Percentiles rank a stretch among this genome's conserved stretches.
phyloP scores from a whole-genome alignment of 805 yeast genomes.

The Zygosaccharomyces siamensis region DNA sequence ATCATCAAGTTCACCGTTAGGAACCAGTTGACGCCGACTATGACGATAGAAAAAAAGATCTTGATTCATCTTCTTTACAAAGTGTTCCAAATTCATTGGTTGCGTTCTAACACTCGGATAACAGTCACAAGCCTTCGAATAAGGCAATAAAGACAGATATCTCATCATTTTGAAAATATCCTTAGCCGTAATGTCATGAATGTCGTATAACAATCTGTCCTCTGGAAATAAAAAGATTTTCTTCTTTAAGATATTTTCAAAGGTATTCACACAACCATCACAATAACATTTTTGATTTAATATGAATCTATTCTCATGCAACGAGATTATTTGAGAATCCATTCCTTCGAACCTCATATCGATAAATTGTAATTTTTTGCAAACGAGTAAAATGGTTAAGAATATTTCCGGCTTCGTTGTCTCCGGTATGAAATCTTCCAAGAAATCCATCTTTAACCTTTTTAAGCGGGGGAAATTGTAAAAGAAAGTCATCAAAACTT shows the following conservation, averaged over 20 bases:
- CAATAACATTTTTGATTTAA: constrained; percentile 34
- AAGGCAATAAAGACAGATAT: constrained; percentile 36
- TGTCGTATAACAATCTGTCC: constrained; percentile 26
- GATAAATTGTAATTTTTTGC: constrained; percentile 36
- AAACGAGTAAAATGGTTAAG: constrained; percentile 33
- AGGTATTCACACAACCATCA: constrained; percentile 27
- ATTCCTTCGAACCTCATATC: constrained; percentile 38
- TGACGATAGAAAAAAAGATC: constrained; percentile 24
- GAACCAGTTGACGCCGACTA: constrained; percentile 22
- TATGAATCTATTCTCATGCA: constrained; percentile 25
- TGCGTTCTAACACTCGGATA: constrained; percentile 43
- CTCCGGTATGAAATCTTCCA: constrained; percentile 34
- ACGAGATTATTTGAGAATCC: constrained; percentile 30
- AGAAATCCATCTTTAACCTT: constrained; percentile 40
- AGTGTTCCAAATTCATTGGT: constrained; percentile 34
- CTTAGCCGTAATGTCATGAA: constrained; percentile 31
- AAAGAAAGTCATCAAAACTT: constrained; percentile 33
- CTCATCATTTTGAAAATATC: constrained; percentile 38
- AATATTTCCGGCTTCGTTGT: constrained; percentile 34
- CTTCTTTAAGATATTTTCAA: constrained; percentile 32
- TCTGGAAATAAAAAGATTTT: constrained; percentile 34
- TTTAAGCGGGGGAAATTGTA: constrained; percentile 30
- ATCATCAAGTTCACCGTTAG: constrained; percentile 12
- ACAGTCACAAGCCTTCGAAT: constrained; percentile 41
- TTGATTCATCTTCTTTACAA: constrained; percentile 29